Conservation (phyloP, 2,329 filamentous ascomycete species). For the Cladosporium sp. region DNA sequence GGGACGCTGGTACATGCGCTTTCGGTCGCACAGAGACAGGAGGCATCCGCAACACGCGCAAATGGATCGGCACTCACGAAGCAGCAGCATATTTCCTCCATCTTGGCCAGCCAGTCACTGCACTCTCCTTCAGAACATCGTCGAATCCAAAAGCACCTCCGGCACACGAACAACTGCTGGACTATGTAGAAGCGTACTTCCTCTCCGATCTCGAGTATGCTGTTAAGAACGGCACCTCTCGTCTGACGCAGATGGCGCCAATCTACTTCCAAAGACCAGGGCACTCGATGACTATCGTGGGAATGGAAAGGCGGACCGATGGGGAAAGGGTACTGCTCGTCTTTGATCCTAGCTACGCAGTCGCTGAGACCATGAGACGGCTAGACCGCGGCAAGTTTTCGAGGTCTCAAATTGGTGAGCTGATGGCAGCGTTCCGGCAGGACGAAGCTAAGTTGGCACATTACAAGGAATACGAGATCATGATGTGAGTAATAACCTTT, state of each 20-base stretch:
- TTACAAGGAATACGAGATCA: constrained; percentile 72
- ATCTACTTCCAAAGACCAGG: constrained; percentile 90
- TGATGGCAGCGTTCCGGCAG: constrained; percentile 73
- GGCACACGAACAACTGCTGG: constrained; percentile 58
- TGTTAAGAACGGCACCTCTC: constrained; percentile 61
- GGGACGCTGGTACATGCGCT: constrained; percentile 80
- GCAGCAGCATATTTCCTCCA: constrained; percentile 77
- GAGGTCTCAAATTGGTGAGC: constrained; percentile 42
- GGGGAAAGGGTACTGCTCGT: constrained; percentile 72
- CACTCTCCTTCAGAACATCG: constrained; percentile 44
- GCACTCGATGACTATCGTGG: constrained; percentile 88
- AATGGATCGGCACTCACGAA: constrained; percentile 94
- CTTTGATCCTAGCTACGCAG: constrained; percentile 82
- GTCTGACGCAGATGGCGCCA: constrained; percentile 71
- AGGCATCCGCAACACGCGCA: constrained; percentile 81
- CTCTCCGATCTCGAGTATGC: constrained; percentile 49
- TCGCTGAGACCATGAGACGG: constrained; percentile 63
- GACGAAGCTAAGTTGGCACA: constrained; percentile 66
- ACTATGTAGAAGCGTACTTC: constrained; percentile 75
- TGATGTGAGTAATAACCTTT: constrained; percentile 27
- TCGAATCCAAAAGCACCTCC: constrained; percentile 50
- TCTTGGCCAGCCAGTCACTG: constrained; percentile 57
- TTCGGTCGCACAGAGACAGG: constrained; percentile 78
- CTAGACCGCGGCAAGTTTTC: constrained; percentile 52
- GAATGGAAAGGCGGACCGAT: constrained; percentile 69